Percentiles rank a stretch among this genome's conserved stretches.
Conservation (phyloP, 768 basidiomycete genomes). For the Tremella yokohamensis region DNA sequence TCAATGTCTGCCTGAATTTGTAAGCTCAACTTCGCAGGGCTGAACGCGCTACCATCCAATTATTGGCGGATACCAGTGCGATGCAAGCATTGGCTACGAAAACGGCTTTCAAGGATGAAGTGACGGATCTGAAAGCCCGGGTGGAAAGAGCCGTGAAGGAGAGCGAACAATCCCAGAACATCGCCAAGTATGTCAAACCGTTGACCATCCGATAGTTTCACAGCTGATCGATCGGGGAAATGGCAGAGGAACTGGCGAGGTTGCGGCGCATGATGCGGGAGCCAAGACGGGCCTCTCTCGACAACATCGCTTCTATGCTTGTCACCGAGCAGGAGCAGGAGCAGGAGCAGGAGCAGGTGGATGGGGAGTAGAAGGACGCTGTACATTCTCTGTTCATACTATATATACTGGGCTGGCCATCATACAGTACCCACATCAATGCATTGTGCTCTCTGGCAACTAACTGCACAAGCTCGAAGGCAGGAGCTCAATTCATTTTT, state of each 20-base stretch:
- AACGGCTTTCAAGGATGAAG: conserved; percentile 26
- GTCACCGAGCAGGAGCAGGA: too few relatives aligned
- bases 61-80: conserved; percentile 14
- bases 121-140: conserved; percentile 19
- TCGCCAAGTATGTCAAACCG: conserved; percentile 30
- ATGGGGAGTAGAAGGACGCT: too few relatives aligned
- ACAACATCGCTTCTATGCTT: not conserved
- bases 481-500: too few relatives aligned
- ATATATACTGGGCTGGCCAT: too few relatives aligned
- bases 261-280: not conserved
- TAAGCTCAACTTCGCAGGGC: conserved; percentile 9
- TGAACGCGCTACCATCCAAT: conserved; percentile 18
- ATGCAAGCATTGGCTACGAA: conserved; percentile 11
- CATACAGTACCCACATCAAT: too few relatives aligned
- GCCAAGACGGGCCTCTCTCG: not conserved
- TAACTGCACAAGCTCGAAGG: too few relatives aligned
- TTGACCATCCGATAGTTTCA: not conserved
- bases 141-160: conserved; percentile 26
- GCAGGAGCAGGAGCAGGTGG: too few relatives aligned
- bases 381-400: too few relatives aligned
- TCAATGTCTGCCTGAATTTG: not conserved
- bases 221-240: not conserved
- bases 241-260: not conserved
- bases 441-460: too few relatives aligned
- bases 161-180: conserved; percentile 18